Conservation (phyloP, 106 monocot genomes). For the Phalaenopsis aphrodite region DNA sequence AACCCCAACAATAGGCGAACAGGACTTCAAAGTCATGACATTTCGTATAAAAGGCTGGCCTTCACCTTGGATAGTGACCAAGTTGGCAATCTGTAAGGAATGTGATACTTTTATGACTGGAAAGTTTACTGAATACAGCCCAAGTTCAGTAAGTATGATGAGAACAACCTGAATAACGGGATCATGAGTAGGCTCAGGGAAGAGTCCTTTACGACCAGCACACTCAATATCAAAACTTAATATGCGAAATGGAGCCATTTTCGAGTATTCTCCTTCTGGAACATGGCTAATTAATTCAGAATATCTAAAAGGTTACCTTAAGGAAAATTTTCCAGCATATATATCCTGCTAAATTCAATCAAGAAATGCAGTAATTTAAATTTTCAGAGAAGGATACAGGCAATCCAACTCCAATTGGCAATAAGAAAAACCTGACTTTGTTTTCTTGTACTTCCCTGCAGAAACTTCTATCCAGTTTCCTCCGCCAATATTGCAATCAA, state of each 20-base stretch:
- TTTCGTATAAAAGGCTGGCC: conserved; percentile 73
- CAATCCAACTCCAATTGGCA: conserved; percentile 91
- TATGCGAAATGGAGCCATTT: conserved; percentile 98
- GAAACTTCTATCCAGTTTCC: conserved; percentile 97
- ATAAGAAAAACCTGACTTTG: conserved; percentile 51
- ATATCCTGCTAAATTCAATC: neutral
- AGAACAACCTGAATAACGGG: conserved; percentile 92
- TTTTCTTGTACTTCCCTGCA: conserved; percentile 70
- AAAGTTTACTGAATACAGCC: neutral
- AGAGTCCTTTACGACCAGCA: conserved; percentile 97
- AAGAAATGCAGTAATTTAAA: neutral
- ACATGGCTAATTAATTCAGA: conserved; percentile 87
- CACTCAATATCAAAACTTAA: conserved; percentile 99
- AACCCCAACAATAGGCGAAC: conserved; percentile 90
- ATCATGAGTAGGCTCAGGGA: conserved; percentile 96
- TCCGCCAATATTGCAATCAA: conserved; percentile 90
- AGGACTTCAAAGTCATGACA: conserved; percentile 97
- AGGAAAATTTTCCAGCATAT: conserved; percentile 26
- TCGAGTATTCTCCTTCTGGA: conserved; percentile 91
- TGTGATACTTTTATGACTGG: neutral
- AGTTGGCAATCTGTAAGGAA: conserved; percentile 77
- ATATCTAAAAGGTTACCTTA: conserved; percentile 40
- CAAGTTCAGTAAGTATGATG: conserved; percentile 2
- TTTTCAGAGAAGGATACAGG: conserved; percentile 70
- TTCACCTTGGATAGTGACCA: conserved; percentile 89